Percentiles rank a stretch among this genome's conserved stretches.
phyloP scores from a whole-genome alignment of 345 rosid species.

The Populus alba region DNA sequence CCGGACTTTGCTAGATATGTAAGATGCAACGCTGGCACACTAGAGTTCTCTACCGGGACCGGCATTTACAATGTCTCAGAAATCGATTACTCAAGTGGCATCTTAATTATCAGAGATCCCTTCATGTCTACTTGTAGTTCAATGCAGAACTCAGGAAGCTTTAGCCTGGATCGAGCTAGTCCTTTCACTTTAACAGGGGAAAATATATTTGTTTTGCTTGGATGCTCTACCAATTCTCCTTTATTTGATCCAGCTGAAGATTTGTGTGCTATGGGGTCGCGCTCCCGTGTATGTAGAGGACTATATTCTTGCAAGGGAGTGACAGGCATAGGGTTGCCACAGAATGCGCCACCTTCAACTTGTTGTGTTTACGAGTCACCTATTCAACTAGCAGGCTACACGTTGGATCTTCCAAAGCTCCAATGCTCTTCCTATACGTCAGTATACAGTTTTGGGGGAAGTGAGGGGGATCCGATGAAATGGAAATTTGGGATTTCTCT shows the following conservation, averaged over 20 bases:
- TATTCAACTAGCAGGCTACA: slow-evolving; percentile 43
- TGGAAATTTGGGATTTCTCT: slow-evolving; percentile 60
- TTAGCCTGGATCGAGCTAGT: slow-evolving; percentile 49
- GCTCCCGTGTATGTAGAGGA: slow-evolving; percentile 56
- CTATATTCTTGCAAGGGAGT: slow-evolving; percentile 65
- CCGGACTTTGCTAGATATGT: slow-evolving; percentile 50
- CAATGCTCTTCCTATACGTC: slow-evolving; percentile 64
- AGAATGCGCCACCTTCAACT: slow-evolving; percentile 47
- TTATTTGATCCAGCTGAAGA: slow-evolving; percentile 53
- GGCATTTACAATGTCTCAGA: slow-evolving; percentile 49
- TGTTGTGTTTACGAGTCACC: slow-evolving; percentile 64
- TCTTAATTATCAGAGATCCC: slow-evolving; percentile 44
- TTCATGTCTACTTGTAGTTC: slow-evolving; percentile 65
- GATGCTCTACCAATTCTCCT: slow-evolving; percentile 63
- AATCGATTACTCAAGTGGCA: slow-evolving; percentile 47
- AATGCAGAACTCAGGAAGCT: slow-evolving; percentile 65
- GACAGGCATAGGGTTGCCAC: slow-evolving; percentile 52
- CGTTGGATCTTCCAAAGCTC: slow-evolving; percentile 59
- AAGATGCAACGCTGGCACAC: slow-evolving; percentile 43
- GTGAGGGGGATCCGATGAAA: slow-evolving; percentile 54
- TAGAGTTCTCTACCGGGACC: slow-evolving; percentile 52
- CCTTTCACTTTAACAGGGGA: slow-evolving; percentile 48
- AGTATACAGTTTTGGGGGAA: slow-evolving; percentile 52
- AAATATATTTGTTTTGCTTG: slow-evolving; percentile 56
- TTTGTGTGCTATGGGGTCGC: slow-evolving; percentile 52